Conservation (phyloP, 2,329 filamentous ascomycete genomes). For the Lachnellula arida region DNA sequence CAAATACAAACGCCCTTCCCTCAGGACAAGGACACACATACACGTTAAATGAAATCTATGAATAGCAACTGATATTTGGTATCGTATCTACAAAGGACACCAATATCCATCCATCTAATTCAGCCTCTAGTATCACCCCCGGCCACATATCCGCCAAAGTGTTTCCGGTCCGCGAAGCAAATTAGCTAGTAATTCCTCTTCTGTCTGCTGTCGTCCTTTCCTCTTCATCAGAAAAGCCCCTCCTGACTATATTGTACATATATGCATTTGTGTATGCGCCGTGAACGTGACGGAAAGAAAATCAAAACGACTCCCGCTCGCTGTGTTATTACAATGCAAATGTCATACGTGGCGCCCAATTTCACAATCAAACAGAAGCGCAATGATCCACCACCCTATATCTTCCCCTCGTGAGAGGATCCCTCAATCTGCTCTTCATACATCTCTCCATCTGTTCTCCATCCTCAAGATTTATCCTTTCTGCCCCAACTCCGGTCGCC, state of each 20-base stretch:
- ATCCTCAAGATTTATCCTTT: too few relatives aligned
- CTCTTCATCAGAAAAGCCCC: neutral
- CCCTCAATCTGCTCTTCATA: too few relatives aligned
- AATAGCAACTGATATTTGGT: neutral
- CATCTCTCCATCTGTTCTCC: too few relatives aligned
- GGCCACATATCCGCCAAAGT: neutral
- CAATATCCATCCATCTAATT: neutral
- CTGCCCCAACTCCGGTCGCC: neutral
- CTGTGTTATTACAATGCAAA: neutral
- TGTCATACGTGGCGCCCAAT: neutral
- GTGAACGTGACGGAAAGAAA: neutral
- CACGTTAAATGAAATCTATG: neutral
- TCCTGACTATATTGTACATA: neutral
- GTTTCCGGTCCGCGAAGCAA: neutral
- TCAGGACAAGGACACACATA: too few relatives aligned
- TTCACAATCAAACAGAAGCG: too few relatives aligned
- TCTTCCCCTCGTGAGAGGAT: too few relatives aligned
- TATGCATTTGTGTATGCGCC: neutral
- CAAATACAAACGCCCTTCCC: too few relatives aligned
- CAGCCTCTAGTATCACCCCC: neutral
- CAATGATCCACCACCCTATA: too few relatives aligned
- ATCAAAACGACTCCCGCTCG: neutral
- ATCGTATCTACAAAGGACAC: neutral
- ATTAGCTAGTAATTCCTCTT: neutral
- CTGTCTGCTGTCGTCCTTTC: neutral